Evolutionary conservation across 1,139 yeast species (phyloP).

Genomic region (Scheffersomyces segobiensis): DNA sequence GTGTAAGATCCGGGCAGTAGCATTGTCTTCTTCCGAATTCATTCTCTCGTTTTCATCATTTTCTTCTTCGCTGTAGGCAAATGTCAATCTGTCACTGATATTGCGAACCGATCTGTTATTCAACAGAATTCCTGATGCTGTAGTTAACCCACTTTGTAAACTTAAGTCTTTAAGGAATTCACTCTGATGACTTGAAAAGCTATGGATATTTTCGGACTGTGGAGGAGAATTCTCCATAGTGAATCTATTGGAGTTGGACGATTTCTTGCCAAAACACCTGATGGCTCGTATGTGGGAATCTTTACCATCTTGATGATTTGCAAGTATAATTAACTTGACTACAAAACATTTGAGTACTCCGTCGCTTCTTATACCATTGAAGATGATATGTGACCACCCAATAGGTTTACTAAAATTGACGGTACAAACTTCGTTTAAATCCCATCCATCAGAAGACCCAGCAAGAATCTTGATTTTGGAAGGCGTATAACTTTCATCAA

Average conservation of each 20-base stretch:
- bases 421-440: constrained; percentile 70
- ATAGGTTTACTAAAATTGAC: constrained; percentile 68
- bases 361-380: constrained; percentile 59
- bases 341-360: constrained; percentile 72
- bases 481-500: constrained; percentile 95
- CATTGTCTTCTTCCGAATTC: constrained; percentile 13
- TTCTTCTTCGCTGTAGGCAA: constrained; percentile 7
- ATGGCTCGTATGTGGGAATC: constrained; percentile 88
- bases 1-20: constrained; percentile 27
- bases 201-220: background rate
- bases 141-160: constrained; percentile 18
- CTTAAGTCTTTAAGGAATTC: constrained; percentile 33
- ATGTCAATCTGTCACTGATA: background rate
- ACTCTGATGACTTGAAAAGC: constrained; percentile 1
- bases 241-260: constrained; percentile 9
- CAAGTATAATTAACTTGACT: constrained; percentile 64
- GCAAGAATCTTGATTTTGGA: constrained; percentile 67
- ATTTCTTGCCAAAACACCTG: constrained; percentile 48
- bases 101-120: constrained; percentile 15
- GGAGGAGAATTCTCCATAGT: constrained; percentile 1
- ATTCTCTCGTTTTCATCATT: constrained; percentile 6
- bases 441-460: constrained; percentile 83
- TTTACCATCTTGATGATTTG: constrained; percentile 95
- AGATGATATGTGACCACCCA: constrained; percentile 83
- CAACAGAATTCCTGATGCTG: constrained; percentile 31